These are phyloP conservation scores for Arthrobotrys musiformis DNA, from an alignment of 2,329 filamentous ascomycete species.

Conservation along the genomic window DNA sequence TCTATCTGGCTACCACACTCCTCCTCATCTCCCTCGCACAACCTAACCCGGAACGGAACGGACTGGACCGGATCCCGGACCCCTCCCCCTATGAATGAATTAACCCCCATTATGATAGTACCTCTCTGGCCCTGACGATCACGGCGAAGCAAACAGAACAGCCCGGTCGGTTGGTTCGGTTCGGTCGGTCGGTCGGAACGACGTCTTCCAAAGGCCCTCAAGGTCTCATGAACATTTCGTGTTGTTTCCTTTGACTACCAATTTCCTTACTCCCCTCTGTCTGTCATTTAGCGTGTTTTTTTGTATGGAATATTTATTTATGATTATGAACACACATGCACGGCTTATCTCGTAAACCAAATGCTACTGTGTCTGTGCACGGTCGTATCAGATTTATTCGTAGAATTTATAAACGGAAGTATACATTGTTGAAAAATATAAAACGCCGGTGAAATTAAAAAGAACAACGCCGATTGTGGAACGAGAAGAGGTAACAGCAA, in stretches of 20 bases:
- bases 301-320: background rate
- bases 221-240: background rate
- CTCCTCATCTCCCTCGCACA: background rate
- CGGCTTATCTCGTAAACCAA: too few relatives aligned
- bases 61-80: background rate
- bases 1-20: background rate
- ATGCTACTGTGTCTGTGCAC: background rate
- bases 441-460: background rate
- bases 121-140: background rate
- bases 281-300: background rate
- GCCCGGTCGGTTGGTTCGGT: constrained; percentile 2
- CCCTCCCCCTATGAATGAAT: background rate
- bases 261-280: background rate
- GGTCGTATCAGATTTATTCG: too few relatives aligned
- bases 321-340: background rate
- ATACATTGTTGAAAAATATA: too few relatives aligned
- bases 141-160: background rate
- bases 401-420: too few relatives aligned
- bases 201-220: background rate
- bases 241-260: background rate
- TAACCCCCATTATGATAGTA: background rate
- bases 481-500: too few relatives aligned
- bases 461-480: too few relatives aligned
- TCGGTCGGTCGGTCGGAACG: constrained; percentile 14
- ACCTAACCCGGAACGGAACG: background rate